Evolutionary conservation across 2,329 filamentous ascomycete species (phyloP).

Genomic region (Colletotrichum phormii): DNA sequence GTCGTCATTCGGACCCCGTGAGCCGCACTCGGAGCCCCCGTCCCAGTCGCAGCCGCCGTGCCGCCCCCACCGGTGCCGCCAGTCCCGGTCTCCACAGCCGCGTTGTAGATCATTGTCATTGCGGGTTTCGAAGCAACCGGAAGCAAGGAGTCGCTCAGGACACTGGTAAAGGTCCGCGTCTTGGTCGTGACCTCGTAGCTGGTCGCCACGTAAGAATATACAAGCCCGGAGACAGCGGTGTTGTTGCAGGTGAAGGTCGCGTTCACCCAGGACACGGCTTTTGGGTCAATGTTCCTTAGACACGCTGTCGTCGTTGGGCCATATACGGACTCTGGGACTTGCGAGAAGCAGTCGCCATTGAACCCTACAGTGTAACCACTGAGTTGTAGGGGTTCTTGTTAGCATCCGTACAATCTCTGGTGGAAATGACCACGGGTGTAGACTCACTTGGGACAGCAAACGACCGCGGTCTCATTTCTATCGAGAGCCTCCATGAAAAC

Average conservation of each 20-base stretch:
- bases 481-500: conserved; percentile 19
- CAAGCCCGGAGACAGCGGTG: neutral
- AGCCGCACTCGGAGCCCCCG: neutral
- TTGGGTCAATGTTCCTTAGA: neutral
- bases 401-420: rapidly evolving
- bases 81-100: neutral
- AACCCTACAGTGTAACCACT: conserved; percentile 3
- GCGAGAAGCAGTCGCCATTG: conserved; percentile 1
- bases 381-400: rapidly evolving
- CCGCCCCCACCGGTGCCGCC: neutral
- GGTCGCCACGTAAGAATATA: neutral
- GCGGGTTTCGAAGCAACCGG: neutral
- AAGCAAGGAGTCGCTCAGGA: neutral
- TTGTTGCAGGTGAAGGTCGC: conserved; percentile 23
- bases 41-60: neutral
- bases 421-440: no score
- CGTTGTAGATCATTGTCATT: conserved; percentile 3
- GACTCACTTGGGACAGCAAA: conserved; percentile 17
- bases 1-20: neutral
- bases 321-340: conserved; percentile 1
- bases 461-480: neutral
- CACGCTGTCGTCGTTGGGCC: neutral
- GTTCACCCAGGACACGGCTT: neutral
- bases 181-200: neutral
- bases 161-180: neutral